These are phyloP conservation scores for Calonectria hongkongensis DNA, from an alignment of 2,329 filamentous ascomycete genomes.

Conservation along the genomic window DNA sequence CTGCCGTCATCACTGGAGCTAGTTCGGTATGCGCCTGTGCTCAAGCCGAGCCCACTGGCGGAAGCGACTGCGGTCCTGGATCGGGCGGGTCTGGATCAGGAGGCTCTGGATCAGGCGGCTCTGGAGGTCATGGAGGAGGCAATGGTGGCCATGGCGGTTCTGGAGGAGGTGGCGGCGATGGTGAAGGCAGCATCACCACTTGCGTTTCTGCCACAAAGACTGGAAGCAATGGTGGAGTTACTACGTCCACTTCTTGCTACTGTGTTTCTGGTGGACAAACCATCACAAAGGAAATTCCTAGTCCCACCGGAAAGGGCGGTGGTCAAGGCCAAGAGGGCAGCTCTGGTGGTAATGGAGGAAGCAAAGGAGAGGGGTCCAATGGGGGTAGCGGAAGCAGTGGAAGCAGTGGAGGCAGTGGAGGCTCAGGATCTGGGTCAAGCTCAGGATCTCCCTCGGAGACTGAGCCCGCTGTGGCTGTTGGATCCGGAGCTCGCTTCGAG, in stretches of 20 bases:
- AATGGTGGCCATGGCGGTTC: background rate
- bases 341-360: slow-evolving; percentile 22
- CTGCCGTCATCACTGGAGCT: slow-evolving; percentile 55
- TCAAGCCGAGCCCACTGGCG: slow-evolving; percentile 31
- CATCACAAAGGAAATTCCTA: slow-evolving; percentile 23
- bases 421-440: slow-evolving; percentile 8
- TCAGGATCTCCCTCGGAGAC: slow-evolving; percentile 20
- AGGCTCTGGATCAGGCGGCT: slow-evolving; percentile 24
- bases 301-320: slow-evolving; percentile 1
- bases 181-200: slow-evolving; percentile 30
- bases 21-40: slow-evolving; percentile 50
- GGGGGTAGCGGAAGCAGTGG: no score
- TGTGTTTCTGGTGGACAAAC: slow-evolving; percentile 26
- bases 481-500: slow-evolving; percentile 47
- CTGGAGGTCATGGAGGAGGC: background rate
- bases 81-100: slow-evolving; percentile 29
- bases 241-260: slow-evolving; percentile 32
- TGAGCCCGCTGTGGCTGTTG: slow-evolving; percentile 38
- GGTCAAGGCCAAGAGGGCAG: slow-evolving; percentile 15
- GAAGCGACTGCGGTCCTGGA: slow-evolving; percentile 1
- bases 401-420: background rate
- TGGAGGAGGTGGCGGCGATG: background rate
- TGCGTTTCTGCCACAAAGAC: slow-evolving; percentile 34
- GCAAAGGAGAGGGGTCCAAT: slow-evolving; percentile 15
- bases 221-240: slow-evolving; percentile 21